Evolutionary conservation across 208 protist genomes (phyloP), one percentile per base, ranked within the genome.

Genomic region (Leishmania amazonensis): DNA sequence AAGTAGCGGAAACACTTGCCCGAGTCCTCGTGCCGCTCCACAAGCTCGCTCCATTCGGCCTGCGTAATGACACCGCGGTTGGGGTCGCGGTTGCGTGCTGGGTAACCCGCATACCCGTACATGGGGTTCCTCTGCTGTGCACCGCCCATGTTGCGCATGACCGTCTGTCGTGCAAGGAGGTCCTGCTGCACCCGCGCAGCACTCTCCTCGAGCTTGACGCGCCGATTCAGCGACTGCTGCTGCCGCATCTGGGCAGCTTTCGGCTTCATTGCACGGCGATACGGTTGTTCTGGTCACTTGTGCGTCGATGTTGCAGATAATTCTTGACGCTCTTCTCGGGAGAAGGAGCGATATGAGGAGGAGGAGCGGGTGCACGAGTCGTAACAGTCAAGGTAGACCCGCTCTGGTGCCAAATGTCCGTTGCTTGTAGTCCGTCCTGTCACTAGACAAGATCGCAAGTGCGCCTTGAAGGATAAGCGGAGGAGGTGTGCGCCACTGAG

Each of bases 41-140:
- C 93, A 7, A 95, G 57, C 80, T 89, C 89, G 53, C 96, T 88
- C 93, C 93, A 96, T 81, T 97, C 93, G 38, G 84, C 83, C 60
- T 91, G 83, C 35, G 92, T 96, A 78, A 97, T 97, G 58, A 97
- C 58, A 53, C 90, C 90, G 31, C 87, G 89, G 76, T 91, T 93
- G 38, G 89, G 90, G 65, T 96, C 90, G 31, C 89, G 89, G 51
- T 64, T 74, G 35, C 71, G 86, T 62, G 70, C 35, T 28, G 38
- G 38, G 35, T 35, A 62, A 62, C 64, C 81, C 9, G 35, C 75
- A 47, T 78, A 67, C 19, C 54, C 54, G 76, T 76, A 86, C 81
- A 83, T 80, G 78, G 76, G 49, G 64, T 38, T 54, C 9, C 70
- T 51, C 24, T 74, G 70, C 70, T 51, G 70, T 74, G 40, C 60